Conservation (phyloP, 805 yeast genomes). For the Cyberlindnera mississippiensis region DNA sequence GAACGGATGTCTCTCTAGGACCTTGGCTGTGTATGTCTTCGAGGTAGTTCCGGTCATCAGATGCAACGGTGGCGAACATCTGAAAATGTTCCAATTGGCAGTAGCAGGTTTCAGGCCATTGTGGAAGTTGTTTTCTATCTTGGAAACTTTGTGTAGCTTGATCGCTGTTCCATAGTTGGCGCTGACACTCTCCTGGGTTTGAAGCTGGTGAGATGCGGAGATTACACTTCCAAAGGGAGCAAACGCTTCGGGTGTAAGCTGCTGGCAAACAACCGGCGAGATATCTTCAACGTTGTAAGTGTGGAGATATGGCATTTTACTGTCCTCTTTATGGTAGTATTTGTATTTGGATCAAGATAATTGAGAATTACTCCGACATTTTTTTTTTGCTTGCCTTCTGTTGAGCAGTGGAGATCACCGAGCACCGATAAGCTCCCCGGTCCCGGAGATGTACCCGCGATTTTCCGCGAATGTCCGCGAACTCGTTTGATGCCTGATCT, state of each 20-base stretch:
- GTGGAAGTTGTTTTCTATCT: slow-evolving; percentile 50
- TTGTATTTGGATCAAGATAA: too few species aligned
- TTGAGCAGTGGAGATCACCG: too few species aligned
- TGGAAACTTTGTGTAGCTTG: slow-evolving; percentile 70
- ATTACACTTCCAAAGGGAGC: slow-evolving; percentile 71
- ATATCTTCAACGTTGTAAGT: slow-evolving; percentile 31
- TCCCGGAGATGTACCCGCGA: too few species aligned
- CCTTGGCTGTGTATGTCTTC: slow-evolving; percentile 40
- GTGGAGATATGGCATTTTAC: slow-evolving; percentile 29
- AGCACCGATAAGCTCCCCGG: too few species aligned
- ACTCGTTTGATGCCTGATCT: too few species aligned
- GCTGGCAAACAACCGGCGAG: slow-evolving; percentile 36
- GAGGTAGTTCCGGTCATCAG: slow-evolving; percentile 28
- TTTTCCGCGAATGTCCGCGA: too few species aligned
- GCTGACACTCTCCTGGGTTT: slow-evolving; percentile 33
- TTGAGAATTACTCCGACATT: too few species aligned
- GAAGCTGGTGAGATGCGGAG: slow-evolving; percentile 71
- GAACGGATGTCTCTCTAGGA: slow-evolving; percentile 85
- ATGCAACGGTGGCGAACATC: slow-evolving; percentile 75
- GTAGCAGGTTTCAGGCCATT: slow-evolving; percentile 45
- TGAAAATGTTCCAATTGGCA: slow-evolving; percentile 78
- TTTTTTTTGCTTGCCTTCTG: too few species aligned
- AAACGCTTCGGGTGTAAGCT: slow-evolving; percentile 64
- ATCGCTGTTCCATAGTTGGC: slow-evolving; percentile 96
- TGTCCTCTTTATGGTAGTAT: too few species aligned